Evolutionary conservation across 768 basidiomycete genomes (phyloP).

Genomic region (Phanerodontia chrysosporium): DNA sequence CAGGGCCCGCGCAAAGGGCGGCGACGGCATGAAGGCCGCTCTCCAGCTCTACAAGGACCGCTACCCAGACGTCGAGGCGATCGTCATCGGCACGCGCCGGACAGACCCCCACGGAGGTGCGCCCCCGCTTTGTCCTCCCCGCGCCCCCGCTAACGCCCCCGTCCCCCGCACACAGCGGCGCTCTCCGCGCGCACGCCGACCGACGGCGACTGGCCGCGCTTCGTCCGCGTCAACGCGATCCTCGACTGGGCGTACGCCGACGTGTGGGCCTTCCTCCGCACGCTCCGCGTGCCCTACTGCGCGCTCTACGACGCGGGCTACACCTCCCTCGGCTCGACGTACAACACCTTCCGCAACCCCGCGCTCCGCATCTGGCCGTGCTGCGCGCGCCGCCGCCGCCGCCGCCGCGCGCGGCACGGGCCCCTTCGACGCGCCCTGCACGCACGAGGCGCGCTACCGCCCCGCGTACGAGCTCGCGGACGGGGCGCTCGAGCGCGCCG

Average conservation of each 20-base stretch:
- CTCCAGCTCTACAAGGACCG: slow-evolving; percentile 65
- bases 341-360: slow-evolving; percentile 92
- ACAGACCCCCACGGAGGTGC: slow-evolving; percentile 92
- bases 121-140: slow-evolving; percentile 21
- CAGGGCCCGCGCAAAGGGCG: slow-evolving; percentile 42
- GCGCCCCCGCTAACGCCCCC: not conserved
- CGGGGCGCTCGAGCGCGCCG: slow-evolving; percentile 68
- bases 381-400: no score
- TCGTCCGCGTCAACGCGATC: slow-evolving; percentile 91
- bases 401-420: not conserved
- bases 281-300: slow-evolving; percentile 81
- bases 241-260: slow-evolving; percentile 92
- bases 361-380: slow-evolving; percentile 49
- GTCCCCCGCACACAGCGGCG: no score
- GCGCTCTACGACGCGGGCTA: slow-evolving; percentile 91
- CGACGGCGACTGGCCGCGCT: slow-evolving; percentile 85
- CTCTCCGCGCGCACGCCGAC: slow-evolving; percentile 74
- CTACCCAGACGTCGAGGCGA: slow-evolving; percentile 68
- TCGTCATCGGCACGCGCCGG: slow-evolving; percentile 85
- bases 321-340: slow-evolving; percentile 93
- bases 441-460: slow-evolving; percentile 40
- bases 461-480: slow-evolving; percentile 83
- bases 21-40: slow-evolving; percentile 76
- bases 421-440: slow-evolving; percentile 8
- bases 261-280: slow-evolving; percentile 83